Conservation (phyloP, 2,329 filamentous ascomycete species). For the Trichoderma arundinaceum region DNA sequence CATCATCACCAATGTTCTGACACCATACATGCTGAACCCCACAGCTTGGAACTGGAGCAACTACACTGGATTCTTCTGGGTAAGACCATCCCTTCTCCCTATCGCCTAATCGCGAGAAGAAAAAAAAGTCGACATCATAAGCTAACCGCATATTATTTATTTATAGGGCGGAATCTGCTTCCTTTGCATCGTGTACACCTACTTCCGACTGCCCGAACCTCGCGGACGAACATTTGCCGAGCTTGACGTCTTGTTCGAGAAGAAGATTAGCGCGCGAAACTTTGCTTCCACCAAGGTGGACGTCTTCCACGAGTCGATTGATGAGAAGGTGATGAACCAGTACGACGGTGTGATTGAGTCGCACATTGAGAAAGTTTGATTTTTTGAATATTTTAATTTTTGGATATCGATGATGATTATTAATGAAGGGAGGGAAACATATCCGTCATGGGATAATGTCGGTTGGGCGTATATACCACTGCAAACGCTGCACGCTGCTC, state of each 20-base stretch:
- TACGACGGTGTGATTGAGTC: conserved; percentile 50
- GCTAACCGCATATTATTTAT: conserved; percentile 20
- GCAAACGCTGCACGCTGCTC: not conserved
- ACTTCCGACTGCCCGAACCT: conserved; percentile 68
- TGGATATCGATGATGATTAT: not conserved
- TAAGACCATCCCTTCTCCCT: conserved; percentile 36
- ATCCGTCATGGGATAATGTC: not conserved
- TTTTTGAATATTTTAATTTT: not conserved
- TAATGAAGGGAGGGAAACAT: conserved; percentile 1
- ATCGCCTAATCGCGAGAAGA: too few species aligned
- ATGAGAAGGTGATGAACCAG: conserved; percentile 53
- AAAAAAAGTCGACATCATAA: not conserved
- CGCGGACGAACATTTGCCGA: conserved; percentile 82
- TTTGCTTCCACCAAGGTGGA: conserved; percentile 67
- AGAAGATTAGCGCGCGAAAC: conserved; percentile 71
- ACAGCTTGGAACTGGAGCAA: conserved; percentile 86
- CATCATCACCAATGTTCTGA: conserved; percentile 81
- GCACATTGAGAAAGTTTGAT: conserved; percentile 27
- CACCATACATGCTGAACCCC: conserved; percentile 92
- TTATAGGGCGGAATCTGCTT: conserved; percentile 73
- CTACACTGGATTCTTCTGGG: conserved; percentile 87
- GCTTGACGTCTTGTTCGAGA: conserved; percentile 83
- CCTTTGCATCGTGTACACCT: conserved; percentile 77
- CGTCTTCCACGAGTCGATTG: conserved; percentile 60
- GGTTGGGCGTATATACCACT: conserved; percentile 21